Base-by-base conservation (phyloP, 2,329 filamentous ascomycete species). In the Colletotrichum sp. region DNA sequence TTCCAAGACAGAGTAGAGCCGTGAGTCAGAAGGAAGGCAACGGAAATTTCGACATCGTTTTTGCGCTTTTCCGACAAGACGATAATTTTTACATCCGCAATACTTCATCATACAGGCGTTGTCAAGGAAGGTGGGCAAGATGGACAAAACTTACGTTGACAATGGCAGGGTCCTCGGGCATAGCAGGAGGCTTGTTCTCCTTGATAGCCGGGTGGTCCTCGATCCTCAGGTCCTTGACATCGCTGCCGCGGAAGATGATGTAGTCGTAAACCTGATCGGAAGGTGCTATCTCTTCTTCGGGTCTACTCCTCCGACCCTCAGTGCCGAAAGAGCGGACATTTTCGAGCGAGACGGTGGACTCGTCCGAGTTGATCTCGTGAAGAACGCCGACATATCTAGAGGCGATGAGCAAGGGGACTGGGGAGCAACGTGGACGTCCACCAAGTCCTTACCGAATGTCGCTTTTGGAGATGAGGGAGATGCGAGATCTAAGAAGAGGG, bases 1-100 rank as follows among this genome's bases (percentile, higher is more conserved):
- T 34, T 60, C 36, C 36, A 71, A 63, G 63, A 71, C 69, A 71
- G 77, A 13, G 28, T 77, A 30, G 71, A 73, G 63, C 79, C 72
- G 72, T 81, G 78, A 82, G 93, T 98, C 96, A 98, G 96, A 98
- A 98, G 96, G 96, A 98, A 98, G 96, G 96, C 96, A 98, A 98
- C 96, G 96, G 96, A 98, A 93, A 94, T 93, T 92, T 98, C 96
- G 93, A 98, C 96, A 98, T 89, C 91, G 91, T 94, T 95, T 88
- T 93, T 98, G 96, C 96, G 95, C 95, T 94, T 94, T 94, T 94
- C 94, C 94, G 93, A 92, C 90, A 92, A 91, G 89, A 90, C 83
- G 77, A 78, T 78, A 92, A 90, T 87, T 87, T 98, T 98, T 95
- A 97, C 95, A 98, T 98, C 96, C 96, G 96, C 91, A 94, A 95